phyloP scores from a whole-genome alignment of 495 filamentous ascomycete species.

The Xylaria cubensis region DNA sequence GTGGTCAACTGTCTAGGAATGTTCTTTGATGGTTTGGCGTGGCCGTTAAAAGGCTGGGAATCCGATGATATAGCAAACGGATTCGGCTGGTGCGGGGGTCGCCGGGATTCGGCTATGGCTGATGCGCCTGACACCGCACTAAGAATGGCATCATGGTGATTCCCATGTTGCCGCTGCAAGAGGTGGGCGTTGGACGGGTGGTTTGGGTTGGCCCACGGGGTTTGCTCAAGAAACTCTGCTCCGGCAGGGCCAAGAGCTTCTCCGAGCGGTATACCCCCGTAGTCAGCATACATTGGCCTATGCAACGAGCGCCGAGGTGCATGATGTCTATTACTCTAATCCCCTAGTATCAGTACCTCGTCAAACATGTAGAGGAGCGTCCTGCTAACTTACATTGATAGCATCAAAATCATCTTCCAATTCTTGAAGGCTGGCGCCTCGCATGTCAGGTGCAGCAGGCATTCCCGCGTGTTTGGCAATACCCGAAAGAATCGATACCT shows the following conservation, averaged over 20 bases:
- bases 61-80: conserved; percentile 38
- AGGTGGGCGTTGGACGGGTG: conserved; percentile 71
- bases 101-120: conserved; percentile 39
- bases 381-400: conserved; percentile 76
- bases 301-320: conserved; percentile 33
- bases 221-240: conserved; percentile 82
- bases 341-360: conserved; percentile 12
- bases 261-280: conserved; percentile 47
- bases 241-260: conserved; percentile 67
- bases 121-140: conserved; percentile 33
- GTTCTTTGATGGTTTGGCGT: conserved; percentile 33
- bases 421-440: conserved; percentile 71
- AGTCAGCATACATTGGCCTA: conserved; percentile 39
- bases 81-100: conserved; percentile 43
- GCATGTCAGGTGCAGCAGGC: conserved; percentile 87
- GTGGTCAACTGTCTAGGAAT: conserved; percentile 34
- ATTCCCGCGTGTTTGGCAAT: conserved; percentile 94
- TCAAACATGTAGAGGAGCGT: background rate
- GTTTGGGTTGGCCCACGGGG: conserved; percentile 87
- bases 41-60: conserved; percentile 35
- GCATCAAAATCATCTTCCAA: conserved; percentile 85
- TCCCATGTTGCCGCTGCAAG: conserved; percentile 49
- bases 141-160: conserved; percentile 39
- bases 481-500: conserved; percentile 88
- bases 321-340: conserved; percentile 38